Base-by-base conservation (phyloP, 2,329 filamentous ascomycete genomes). In the Penicillium sp. region DNA sequence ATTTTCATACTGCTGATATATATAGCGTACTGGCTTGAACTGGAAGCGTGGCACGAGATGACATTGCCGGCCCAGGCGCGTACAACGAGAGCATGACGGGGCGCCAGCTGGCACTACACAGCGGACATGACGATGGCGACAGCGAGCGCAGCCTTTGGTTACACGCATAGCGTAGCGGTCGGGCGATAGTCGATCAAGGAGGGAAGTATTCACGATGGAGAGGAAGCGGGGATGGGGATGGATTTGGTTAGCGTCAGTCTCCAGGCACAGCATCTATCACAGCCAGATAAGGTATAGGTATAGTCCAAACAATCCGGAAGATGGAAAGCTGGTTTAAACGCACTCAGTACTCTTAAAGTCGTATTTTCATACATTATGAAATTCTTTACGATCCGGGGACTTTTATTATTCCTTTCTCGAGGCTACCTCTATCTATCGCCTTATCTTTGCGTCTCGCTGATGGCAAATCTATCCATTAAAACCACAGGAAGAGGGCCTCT, bases 61-160 rank as follows among this genome's bases (percentile, higher is more conserved):
- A 54, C 63, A 66, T 43, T 36, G 50, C 27, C 62, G 61, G 36
- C 55, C 61, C 36, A 64, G 40, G 33, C 59, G 54, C 18, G 59
- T 24, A 43, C 63, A 66, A 39, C 57, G 51, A 36, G 50, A 60
- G 53, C 63, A 66, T 14, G 59, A 55, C 18, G 61, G 62, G 16
- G 61, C 60, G 9, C 60, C 63, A 10, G 37, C 54, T 24, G 50
- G 61, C 13, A 66, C 50, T 9, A 60, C 59, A 41, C 63, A 66
- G 41, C 59, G 56, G 52, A 58, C 54, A 55, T 66, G 63, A 49
- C 63, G 63, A 60, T 62, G 58, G 33, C 63, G 63, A 53, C 63
- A 66, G 46, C 57, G 55, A 54, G 36, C 59, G 59, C 63, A 66
- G 35, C 63, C 63, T 49, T 59, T 59, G n/a, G 55, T 46, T 41